These are phyloP conservation scores for Lindgomyces ingoldianus DNA, from an alignment of 495 filamentous ascomycete genomes.

Conservation along the genomic window DNA sequence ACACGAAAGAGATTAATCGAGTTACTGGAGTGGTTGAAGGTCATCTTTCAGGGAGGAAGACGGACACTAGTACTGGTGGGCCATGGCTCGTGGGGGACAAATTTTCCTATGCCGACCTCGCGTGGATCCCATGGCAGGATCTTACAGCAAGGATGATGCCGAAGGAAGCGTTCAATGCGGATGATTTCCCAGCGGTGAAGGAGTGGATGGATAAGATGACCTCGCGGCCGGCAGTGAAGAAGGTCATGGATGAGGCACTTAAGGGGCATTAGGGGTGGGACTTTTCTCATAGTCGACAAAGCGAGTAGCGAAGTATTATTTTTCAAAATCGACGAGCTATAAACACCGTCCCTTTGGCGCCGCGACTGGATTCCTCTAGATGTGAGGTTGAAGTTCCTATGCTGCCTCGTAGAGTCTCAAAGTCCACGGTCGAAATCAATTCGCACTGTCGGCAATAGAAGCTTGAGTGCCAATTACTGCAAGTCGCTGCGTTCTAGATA, in stretches of 20 bases:
- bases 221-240: slow-evolving; percentile 32
- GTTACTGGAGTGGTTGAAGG: slow-evolving; percentile 61
- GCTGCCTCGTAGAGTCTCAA: no score
- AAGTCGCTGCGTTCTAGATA: no score
- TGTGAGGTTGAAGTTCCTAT: no score
- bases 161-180: slow-evolving; percentile 21
- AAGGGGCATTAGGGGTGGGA: neutral
- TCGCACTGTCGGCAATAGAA: no score
- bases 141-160: neutral
- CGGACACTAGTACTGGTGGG: neutral
- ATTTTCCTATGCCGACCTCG: slow-evolving; percentile 59
- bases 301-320: no score
- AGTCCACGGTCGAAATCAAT: no score
- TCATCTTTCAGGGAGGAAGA: slow-evolving; percentile 52
- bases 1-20: slow-evolving; percentile 60
- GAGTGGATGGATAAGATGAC: slow-evolving; percentile 41
- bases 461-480: no score
- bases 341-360: no score
- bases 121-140: slow-evolving; percentile 58
- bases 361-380: no score
- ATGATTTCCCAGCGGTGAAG: slow-evolving; percentile 39
- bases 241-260: slow-evolving; percentile 2
- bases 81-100: slow-evolving; percentile 61
- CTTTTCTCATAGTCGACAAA: no score
- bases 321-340: no score